Base-by-base conservation (phyloP, 208 protist species). In the Leishmania arabica region DNA sequence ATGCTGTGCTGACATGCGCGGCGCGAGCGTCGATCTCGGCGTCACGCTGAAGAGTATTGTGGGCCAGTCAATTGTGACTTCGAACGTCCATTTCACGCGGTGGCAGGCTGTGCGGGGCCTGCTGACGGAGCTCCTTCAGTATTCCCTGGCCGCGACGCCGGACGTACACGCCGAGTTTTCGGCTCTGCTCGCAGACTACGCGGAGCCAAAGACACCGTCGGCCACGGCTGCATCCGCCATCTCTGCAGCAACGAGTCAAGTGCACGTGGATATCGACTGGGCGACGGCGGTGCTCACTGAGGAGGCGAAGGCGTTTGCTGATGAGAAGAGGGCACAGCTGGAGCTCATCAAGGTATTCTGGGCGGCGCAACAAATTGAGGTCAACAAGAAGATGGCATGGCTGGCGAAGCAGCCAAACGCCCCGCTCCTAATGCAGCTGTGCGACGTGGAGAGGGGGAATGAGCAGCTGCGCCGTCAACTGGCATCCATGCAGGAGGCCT, bases 371-470 rank as follows among this genome's bases (percentile, higher is more conserved):
- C 68, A 71, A 37, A 54, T 31, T 6, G 89, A 92, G 75, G 45
- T 75, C 69, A 37, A 84, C n/a, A 93, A 93, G 70, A 90, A 90
- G 73, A 56, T 90, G 79, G 77, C 80, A 58, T 93, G 89, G 89
- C 84, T 93, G 37, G 54, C 76, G 40, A 85, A 86, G 69, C 89
- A 93, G 80, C 77, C 79, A 4, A 85, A 87, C 66, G 80, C 91
- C 40, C 65, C 75, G 42, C 84, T 88, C 49, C 81, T 96, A 17
- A 58, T 64, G 71, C 82, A 90, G 21, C 79, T 93, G 49, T 82
- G 84, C 56, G 58, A 56, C 0, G 65, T 82, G 60, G 71, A 86
- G 62, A 40, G 75, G 53, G 80, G 81, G 42, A 92, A 45, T 7
- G 78, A 69, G 40, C 74, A 79, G 40, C 49, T 82, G 54, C 15